These are phyloP conservation scores for Austroboletus niveus DNA, from an alignment of 1,284 basidiomycete species.

Conservation along the genomic window DNA sequence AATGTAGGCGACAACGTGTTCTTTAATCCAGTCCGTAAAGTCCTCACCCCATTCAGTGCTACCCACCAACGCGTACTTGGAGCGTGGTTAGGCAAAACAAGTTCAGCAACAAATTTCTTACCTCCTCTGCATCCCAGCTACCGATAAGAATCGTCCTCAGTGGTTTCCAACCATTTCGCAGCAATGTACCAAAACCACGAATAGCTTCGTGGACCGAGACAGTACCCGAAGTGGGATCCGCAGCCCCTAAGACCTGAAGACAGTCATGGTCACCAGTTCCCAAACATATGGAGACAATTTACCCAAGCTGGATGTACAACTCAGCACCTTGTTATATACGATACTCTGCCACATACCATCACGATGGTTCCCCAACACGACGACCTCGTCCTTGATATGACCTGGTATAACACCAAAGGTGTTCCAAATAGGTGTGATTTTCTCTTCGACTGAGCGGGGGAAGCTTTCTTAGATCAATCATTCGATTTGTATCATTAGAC, in stretches of 20 bases:
- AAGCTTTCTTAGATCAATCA: neutral
- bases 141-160: constrained; percentile 76
- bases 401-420: constrained; percentile 77
- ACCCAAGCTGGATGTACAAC: constrained; percentile 27
- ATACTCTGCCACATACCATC: constrained; percentile 48
- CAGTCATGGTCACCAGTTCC: neutral
- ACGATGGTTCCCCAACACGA: constrained; percentile 74
- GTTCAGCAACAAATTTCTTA: constrained; percentile 19
- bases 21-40: constrained; percentile 69
- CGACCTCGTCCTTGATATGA: constrained; percentile 70
- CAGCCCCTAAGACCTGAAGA: constrained; percentile 56
- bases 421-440: constrained; percentile 57
- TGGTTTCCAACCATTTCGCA: constrained; percentile 76
- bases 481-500: neutral
- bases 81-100: neutral
- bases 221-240: constrained; percentile 81
- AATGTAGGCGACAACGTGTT: constrained; percentile 74
- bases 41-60: constrained; percentile 83
- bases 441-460: constrained; percentile 41
- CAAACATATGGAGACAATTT: constrained; percentile 4
- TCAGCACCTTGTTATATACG: constrained; percentile 4
- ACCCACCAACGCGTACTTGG: constrained; percentile 73
- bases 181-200: constrained; percentile 65
- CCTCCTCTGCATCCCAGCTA: constrained; percentile 81
- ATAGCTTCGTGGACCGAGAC: constrained; percentile 73